Conservation (phyloP, 257 asterid genomes). For the Ocimum tenuiflorum region DNA sequence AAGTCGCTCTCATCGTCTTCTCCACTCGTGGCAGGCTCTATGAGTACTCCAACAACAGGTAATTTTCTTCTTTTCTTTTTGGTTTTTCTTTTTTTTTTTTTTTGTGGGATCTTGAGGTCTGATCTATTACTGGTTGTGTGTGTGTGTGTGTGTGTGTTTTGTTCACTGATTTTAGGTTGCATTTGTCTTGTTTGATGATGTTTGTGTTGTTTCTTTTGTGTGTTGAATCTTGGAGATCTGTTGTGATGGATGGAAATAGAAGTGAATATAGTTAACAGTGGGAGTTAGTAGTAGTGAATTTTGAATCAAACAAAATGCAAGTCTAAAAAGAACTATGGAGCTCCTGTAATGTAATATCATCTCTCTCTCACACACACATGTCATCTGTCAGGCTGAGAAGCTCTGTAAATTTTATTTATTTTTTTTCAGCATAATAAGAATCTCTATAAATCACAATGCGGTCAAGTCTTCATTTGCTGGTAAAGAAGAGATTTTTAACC, state of each 20-base stretch:
- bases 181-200: constrained; percentile 24
- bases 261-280: constrained; percentile 17
- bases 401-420: constrained; percentile 19
- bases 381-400: constrained; percentile 41
- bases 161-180: constrained; percentile 13
- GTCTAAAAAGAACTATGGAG: constrained; percentile 22
- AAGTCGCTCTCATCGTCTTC: constrained; percentile 77
- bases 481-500: constrained; percentile 11
- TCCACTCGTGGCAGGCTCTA: constrained; percentile 89
- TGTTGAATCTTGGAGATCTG: constrained; percentile 37
- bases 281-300: not conserved
- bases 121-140: too few species aligned
- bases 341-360: constrained; percentile 10
- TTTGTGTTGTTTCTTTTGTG: constrained; percentile 23
- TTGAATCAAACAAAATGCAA: constrained; percentile 15
- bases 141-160: too few species aligned
- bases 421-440: too few species aligned
- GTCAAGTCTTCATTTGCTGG: constrained; percentile 42
- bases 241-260: constrained; percentile 21
- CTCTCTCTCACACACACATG: constrained; percentile 26
- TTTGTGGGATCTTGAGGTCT: not conserved
- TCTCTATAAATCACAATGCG: constrained; percentile 26
- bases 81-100: not conserved
- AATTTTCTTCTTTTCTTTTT: not conserved
- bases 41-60: constrained; percentile 88